Base-by-base conservation (phyloP, 1,139 yeast genomes). In the Geotrichum carabidarum region DNA sequence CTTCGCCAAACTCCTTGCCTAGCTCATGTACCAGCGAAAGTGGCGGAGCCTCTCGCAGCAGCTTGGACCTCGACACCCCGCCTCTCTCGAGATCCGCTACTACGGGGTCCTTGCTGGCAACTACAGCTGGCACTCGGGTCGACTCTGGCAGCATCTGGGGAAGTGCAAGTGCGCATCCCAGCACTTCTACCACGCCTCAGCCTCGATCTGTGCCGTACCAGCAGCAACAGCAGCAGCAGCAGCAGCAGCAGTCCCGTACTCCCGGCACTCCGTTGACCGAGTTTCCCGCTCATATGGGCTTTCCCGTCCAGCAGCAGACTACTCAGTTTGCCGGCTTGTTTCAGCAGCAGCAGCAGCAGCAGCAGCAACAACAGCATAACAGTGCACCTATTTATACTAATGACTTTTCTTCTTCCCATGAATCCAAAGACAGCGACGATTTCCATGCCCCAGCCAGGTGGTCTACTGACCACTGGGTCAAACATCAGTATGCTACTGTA, bases 21-120 rank as follows among this genome's bases (percentile, higher is more conserved):
- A 42, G 27, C 44, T 42, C 44, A 12, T 7, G 14, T 12, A 22
- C 44, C n/a, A 42, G 44, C 15, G 44, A 22, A 7, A 40, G 27
- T 31, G 14, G 12, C 44, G 22, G 34, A 8, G 34, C 12, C 5
- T 32, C 22, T 22, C 48, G 7, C 40, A 46, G 34, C 12, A 48
- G 31, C 36, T 18, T 40, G 37, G 51, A 48, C 31, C 58, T 42
- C 43, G 59, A 42, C 17, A 27, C 51, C 8, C 61, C 60, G 18
- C 58, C 56, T 14, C 51, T 57, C 36, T 56, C 61, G 12, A 48
- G 58, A 4, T 54, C 60, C 8, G 55, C 58, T 35, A 55, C 60
- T 30, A 54, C 60, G 5, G 54, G 54, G 34, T 53, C 56, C 4
- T 22, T 44, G 8, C 36, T 44, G 27, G 36, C 50, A 12, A 47